Percentiles rank a stretch among this genome's conserved stretches.
Conservation (phyloP, 2,329 filamentous ascomycete species). For the Nothopassalora personata region DNA sequence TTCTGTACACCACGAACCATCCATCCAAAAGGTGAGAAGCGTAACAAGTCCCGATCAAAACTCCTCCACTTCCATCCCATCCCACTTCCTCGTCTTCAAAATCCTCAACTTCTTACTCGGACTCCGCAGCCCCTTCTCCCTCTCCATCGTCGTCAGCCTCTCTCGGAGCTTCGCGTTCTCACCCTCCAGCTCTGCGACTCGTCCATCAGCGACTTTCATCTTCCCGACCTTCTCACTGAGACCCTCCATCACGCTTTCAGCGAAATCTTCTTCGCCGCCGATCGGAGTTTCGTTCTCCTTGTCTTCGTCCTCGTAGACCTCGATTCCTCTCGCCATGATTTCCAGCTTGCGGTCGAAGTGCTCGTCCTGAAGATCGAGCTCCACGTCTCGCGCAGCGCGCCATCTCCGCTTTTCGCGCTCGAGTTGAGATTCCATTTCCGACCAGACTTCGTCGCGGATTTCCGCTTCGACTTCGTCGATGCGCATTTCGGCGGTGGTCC, state of each 20-base stretch:
- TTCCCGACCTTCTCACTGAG: slow-evolving; percentile 5
- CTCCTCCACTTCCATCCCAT: slow-evolving; percentile 31
- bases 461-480: slow-evolving; percentile 75
- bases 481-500: slow-evolving; percentile 58
- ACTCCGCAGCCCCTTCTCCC: slow-evolving; percentile 38
- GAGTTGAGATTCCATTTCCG: slow-evolving; percentile 76
- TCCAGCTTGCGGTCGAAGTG: slow-evolving; percentile 87
- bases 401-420: slow-evolving; percentile 72
- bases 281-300: slow-evolving; percentile 7
- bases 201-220: slow-evolving; percentile 10
- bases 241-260: slow-evolving; percentile 10
- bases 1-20: neutral
- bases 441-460: slow-evolving; percentile 81
- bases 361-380: slow-evolving; percentile 71
- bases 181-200: slow-evolving; percentile 37
- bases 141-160: slow-evolving; percentile 37
- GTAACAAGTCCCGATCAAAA: neutral
- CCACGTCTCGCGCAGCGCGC: slow-evolving; percentile 70
- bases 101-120: slow-evolving; percentile 47
- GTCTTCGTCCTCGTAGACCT: slow-evolving; percentile 38
- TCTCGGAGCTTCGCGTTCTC: slow-evolving; percentile 42
- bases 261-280: neutral
- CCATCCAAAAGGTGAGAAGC: neutral
- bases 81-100: slow-evolving; percentile 47
- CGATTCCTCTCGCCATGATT: slow-evolving; percentile 55